Percentiles rank a stretch among this genome's conserved stretches.
These are phyloP conservation scores for Hirsutella minnesotensis DNA, from an alignment of 2,329 filamentous ascomycete species.

Conservation along the genomic window DNA sequence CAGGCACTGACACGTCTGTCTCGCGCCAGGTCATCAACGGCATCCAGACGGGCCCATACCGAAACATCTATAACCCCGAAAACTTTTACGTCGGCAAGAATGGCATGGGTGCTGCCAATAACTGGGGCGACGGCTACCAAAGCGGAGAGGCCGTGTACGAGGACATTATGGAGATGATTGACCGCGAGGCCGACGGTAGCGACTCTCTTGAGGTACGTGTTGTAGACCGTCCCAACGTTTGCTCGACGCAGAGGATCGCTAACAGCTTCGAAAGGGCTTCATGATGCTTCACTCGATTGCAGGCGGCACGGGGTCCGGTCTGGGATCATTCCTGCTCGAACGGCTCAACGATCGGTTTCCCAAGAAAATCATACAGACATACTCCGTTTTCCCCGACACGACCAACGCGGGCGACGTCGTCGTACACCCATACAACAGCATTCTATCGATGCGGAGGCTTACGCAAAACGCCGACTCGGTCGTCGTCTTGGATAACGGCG, in stretches of 20 bases:
- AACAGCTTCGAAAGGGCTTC: slow-evolving; percentile 51
- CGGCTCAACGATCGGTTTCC: slow-evolving; percentile 94
- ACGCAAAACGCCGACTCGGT: slow-evolving; percentile 97
- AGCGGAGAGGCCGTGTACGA: slow-evolving; percentile 86
- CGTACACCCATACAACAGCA: slow-evolving; percentile 95
- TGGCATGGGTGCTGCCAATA: slow-evolving; percentile 89
- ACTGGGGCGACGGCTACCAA: slow-evolving; percentile 95
- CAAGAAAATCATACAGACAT: slow-evolving; percentile 98
- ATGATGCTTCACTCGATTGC: slow-evolving; percentile 99
- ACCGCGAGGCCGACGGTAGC: slow-evolving; percentile 93
- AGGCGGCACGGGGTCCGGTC: slow-evolving; percentile 88
- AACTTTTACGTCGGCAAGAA: slow-evolving; percentile 97
- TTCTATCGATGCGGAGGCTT: slow-evolving; percentile 79
- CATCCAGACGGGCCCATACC: slow-evolving; percentile 89
- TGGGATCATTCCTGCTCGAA: slow-evolving; percentile 90
- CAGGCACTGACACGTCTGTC: neutral
- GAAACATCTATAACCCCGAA: slow-evolving; percentile 98
- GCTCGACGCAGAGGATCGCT: neutral
- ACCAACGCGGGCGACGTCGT: slow-evolving; percentile 82
- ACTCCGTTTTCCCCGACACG: slow-evolving; percentile 95
- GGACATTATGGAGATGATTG: slow-evolving; percentile 99
- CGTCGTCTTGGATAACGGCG: slow-evolving; percentile 92
- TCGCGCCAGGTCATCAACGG: slow-evolving; percentile 62
- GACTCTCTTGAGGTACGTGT: slow-evolving; percentile 73
- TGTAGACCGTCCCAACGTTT: neutral